phyloP scores from a whole-genome alignment of 2,329 filamentous ascomycete species.

The Nothophoma quercina region DNA sequence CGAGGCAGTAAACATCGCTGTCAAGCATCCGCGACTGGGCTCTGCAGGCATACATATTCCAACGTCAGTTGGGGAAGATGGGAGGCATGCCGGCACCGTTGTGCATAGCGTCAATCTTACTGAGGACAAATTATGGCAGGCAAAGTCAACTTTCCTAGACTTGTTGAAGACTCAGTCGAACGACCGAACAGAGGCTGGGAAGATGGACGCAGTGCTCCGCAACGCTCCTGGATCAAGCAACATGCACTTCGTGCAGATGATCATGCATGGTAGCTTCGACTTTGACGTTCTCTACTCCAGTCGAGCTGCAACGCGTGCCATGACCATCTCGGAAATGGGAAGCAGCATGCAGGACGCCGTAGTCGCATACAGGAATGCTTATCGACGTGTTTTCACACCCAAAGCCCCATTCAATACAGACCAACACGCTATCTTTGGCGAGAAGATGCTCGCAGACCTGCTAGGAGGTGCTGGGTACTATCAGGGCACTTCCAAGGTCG shows the following conservation, averaged over 20 bases:
- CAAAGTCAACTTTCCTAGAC: constrained; percentile 66
- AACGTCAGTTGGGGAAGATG: constrained; percentile 64
- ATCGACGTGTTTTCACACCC: constrained; percentile 72
- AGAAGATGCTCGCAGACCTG: constrained; percentile 89
- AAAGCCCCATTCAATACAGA: constrained; percentile 76
- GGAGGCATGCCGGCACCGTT: constrained; percentile 66
- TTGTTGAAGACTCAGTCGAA: constrained; percentile 68
- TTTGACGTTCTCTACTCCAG: constrained; percentile 93
- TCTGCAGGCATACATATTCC: constrained; percentile 78
- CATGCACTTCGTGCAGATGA: constrained; percentile 85
- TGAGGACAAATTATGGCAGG: constrained; percentile 77
- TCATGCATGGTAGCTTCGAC: constrained; percentile 85
- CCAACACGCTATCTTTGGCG: constrained; percentile 77
- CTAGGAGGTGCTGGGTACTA: constrained; percentile 94
- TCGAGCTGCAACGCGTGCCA: constrained; percentile 64
- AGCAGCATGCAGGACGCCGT: constrained; percentile 70
- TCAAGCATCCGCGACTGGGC: constrained; percentile 74
- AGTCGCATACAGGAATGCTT: constrained; percentile 74
- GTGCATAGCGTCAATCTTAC: constrained; percentile 73
- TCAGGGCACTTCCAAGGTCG: constrained; percentile 82
- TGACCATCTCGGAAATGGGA: constrained; percentile 69
- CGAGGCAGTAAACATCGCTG: constrained; percentile 71
- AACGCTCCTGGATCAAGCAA: constrained; percentile 77
- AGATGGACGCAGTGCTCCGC: constrained; percentile 56
- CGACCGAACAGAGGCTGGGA: constrained; percentile 18